Evolutionary conservation across 2,329 filamentous ascomycete species (phyloP), one percentile per base, ranked within the genome.

Genomic region (Intubia oerlemansii): DNA sequence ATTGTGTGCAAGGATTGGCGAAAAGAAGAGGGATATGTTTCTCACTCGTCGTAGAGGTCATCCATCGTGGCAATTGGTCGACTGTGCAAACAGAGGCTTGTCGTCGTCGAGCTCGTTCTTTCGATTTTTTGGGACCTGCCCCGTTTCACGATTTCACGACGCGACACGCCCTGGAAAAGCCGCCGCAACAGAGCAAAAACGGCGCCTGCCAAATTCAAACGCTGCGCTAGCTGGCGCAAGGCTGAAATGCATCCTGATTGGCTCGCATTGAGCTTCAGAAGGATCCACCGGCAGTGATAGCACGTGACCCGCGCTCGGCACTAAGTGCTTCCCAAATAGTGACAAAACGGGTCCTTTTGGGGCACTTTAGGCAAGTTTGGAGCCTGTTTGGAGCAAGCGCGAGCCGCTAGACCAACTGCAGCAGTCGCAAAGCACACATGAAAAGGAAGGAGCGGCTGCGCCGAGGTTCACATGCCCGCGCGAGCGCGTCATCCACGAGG

Each of bases 41-140:
- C 33, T 24, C 57, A 90, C 80, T 95, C 85, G 57, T 95, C 85
- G 51, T 95, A 93, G 42, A 93, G 71, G 53, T 93, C 84, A 59
- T 93, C 84, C 82, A 92, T 44, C 35, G 41, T 36, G 34, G 33
- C 33, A n/a, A n/a, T n/a, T n/a, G n/a, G n/a, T n/a, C n/a, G n/a
- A n/a, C n/a, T n/a, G n/a, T n/a, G n/a, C n/a, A n/a, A n/a, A 34
- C 19, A 22, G 8, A 9, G 12, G 22, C 22, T 29, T 24, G 25
- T 17, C 18, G 14, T 10, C 16, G 25, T 24, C 16, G 5, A 24
- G 17, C 14, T 27, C 5, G 25, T 21, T 22, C n/a, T 17, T 27
- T 7, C 18, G 20, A 22, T 17, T 27, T 22, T 29, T 33, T 30
- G 12, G 28, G 21, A 17, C 22, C 22, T 33, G 16, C 23, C 10